A percentile compares a stretch with the other conserved stretches of the same genome.
These are phyloP conservation scores for Fusarium pseudoanthophilum DNA, from an alignment of 2,329 filamentous ascomycete species.

Conservation along the genomic window DNA sequence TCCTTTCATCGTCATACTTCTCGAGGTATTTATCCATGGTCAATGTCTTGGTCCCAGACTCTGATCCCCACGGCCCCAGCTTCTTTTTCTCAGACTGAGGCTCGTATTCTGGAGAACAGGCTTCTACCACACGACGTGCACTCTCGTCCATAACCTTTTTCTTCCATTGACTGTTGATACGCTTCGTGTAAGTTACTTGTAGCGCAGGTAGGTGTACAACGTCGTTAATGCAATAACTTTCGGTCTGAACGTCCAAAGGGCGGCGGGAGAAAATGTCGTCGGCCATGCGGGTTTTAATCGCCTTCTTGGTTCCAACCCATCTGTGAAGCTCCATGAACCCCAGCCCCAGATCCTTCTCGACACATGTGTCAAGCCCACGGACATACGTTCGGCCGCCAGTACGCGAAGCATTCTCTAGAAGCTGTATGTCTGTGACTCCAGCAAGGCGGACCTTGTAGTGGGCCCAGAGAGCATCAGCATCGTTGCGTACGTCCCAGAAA, in stretches of 20 bases:
- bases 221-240: no score
- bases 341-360: neutral
- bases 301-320: neutral
- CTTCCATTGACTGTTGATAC: neutral
- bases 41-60: neutral
- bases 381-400: fast-evolving
- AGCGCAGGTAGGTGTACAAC: neutral
- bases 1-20: neutral
- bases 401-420: neutral
- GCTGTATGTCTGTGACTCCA: neutral
- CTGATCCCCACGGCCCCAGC: neutral
- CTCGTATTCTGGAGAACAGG: neutral
- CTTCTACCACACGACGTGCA: neutral
- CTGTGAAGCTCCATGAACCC: neutral
- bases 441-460: neutral
- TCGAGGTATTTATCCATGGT: neutral
- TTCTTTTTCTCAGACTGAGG: neutral
- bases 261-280: no score
- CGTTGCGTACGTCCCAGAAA: neutral
- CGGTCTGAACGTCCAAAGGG: no score
- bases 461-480: neutral
- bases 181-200: neutral
- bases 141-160: neutral
- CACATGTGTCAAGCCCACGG: fast-evolving
- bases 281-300: neutral